Evolutionary conservation across 192 early-diverging fungal species (phyloP).

Genomic region (Podila verticillata): DNA sequence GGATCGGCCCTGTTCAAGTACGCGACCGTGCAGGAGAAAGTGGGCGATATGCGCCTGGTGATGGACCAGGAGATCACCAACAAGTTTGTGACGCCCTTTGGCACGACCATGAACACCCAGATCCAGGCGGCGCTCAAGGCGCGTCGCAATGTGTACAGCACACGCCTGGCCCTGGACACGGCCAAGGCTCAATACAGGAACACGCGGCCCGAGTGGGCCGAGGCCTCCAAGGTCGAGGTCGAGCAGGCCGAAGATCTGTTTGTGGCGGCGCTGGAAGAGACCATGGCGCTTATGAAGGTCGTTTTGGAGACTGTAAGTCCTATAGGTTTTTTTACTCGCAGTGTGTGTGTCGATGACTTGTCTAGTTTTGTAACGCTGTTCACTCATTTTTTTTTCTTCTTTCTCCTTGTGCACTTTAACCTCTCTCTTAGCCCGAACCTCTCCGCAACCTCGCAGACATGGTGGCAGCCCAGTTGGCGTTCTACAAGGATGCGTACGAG

Average conservation of each 20-base stretch:
- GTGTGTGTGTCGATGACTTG: not conserved
- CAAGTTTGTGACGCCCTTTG: constrained; percentile 83
- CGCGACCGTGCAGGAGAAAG: constrained; percentile 81
- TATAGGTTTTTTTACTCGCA: not conserved
- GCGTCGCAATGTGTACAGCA: constrained; percentile 82
- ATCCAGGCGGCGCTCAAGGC: constrained; percentile 89
- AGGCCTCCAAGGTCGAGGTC: constrained; percentile 82
- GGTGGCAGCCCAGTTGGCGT: constrained; percentile 85
- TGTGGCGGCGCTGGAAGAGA: constrained; percentile 94
- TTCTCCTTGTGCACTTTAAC: constrained; percentile 7
- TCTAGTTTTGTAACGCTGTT: not conserved
- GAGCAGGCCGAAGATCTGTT: constrained; percentile 95
- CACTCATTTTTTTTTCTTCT: not conserved
- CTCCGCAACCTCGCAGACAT: constrained; percentile 87
- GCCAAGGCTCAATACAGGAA: constrained; percentile 82
- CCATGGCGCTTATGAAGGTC: constrained; percentile 92
- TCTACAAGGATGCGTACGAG: constrained; percentile 83
- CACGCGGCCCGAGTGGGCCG: constrained; percentile 74
- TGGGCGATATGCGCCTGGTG: constrained; percentile 82
- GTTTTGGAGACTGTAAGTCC: constrained; percentile 82
- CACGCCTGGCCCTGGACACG: constrained; percentile 88
- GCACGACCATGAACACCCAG: constrained; percentile 71
- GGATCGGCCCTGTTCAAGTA: constrained; percentile 90
- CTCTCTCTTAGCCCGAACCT: constrained; percentile 71
- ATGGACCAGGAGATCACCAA: constrained; percentile 77